Conservation (phyloP, 2,329 filamentous ascomycete genomes). For the Metarhizium sp. region DNA sequence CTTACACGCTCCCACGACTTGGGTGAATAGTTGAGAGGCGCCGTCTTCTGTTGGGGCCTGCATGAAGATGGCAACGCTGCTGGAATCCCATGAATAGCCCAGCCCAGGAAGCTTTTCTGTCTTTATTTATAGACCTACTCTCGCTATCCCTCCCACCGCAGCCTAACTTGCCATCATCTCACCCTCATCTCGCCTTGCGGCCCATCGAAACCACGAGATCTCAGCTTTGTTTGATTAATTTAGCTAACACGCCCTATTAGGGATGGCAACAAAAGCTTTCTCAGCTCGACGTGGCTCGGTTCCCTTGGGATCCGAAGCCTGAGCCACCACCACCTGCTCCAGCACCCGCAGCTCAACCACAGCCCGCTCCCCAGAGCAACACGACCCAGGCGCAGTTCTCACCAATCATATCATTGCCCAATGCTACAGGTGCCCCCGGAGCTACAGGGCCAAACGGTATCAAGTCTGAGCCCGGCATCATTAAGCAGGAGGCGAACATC, state of each 20-base stretch:
- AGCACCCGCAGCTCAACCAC: slow-evolving; percentile 15
- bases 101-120: not conserved
- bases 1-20: not conserved
- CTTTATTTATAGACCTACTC: not conserved
- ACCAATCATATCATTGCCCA: slow-evolving; percentile 20
- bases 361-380: slow-evolving; percentile 11
- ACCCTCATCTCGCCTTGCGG: not conserved
- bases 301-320: slow-evolving; percentile 91
- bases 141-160: not conserved
- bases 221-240: slow-evolving; percentile 1
- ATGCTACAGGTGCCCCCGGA: slow-evolving; percentile 18
- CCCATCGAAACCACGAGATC: not conserved
- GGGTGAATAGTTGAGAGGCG: not conserved
- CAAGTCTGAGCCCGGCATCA: slow-evolving; percentile 32
- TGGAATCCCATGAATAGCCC: no score
- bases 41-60: not conserved
- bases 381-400: slow-evolving; percentile 22
- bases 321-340: slow-evolving; percentile 39
- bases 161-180: not conserved
- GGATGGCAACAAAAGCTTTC: slow-evolving; percentile 92
- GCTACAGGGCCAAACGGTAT: slow-evolving; percentile 24
- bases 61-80: not conserved
- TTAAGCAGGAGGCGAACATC: slow-evolving; percentile 40
- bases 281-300: slow-evolving; percentile 71
- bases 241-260: slow-evolving; percentile 34